A percentile compares a stretch with the other conserved stretches of the same genome.
These are phyloP conservation scores for Chaetomidium leptoderma DNA, from an alignment of 495 filamentous ascomycete genomes.

Conservation along the genomic window DNA sequence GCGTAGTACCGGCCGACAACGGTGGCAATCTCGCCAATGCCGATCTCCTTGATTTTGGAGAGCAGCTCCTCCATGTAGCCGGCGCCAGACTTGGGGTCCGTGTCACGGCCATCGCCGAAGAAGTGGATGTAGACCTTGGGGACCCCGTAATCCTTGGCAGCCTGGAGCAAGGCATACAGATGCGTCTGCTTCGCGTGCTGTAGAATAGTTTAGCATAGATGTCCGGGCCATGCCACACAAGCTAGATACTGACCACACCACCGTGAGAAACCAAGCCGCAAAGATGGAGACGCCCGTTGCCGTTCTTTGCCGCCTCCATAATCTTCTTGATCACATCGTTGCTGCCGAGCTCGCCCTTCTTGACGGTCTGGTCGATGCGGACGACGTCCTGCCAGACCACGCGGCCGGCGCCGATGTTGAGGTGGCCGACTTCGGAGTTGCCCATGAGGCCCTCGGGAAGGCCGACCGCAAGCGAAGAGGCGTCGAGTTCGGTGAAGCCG, in stretches of 20 bases:
- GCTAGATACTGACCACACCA: slow-evolving; percentile 63
- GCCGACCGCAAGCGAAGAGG: slow-evolving; percentile 91
- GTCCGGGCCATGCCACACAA: too few species aligned
- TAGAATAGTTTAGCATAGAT: too few species aligned
- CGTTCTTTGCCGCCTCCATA: slow-evolving; percentile 76
- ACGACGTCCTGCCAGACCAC: slow-evolving; percentile 99
- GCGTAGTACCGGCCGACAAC: slow-evolving; percentile 94
- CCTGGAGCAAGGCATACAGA: slow-evolving; percentile 76
- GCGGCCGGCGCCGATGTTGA: slow-evolving; percentile 96
- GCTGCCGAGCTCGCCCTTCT: slow-evolving; percentile 76
- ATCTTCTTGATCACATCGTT: slow-evolving; percentile 73
- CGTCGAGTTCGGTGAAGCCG: slow-evolving; percentile 71
- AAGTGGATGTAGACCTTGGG: slow-evolving; percentile 97
- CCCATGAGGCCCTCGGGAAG: slow-evolving; percentile 97
- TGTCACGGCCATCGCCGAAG: slow-evolving; percentile 96
- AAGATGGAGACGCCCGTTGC: slow-evolving; percentile 88
- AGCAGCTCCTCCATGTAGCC: slow-evolving; percentile 84
- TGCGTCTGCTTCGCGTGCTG: slow-evolving; percentile 91
- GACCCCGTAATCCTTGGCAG: slow-evolving; percentile 81
- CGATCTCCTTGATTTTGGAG: slow-evolving; percentile 73
- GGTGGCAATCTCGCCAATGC: slow-evolving; percentile 82
- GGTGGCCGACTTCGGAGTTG: slow-evolving; percentile 95
- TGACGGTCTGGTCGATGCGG: slow-evolving; percentile 91
- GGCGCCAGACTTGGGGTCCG: slow-evolving; percentile 85
- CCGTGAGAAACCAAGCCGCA: slow-evolving; percentile 88